phyloP scores from a whole-genome alignment of 2,329 filamentous ascomycete species.

The Cladosporium sp. region DNA sequence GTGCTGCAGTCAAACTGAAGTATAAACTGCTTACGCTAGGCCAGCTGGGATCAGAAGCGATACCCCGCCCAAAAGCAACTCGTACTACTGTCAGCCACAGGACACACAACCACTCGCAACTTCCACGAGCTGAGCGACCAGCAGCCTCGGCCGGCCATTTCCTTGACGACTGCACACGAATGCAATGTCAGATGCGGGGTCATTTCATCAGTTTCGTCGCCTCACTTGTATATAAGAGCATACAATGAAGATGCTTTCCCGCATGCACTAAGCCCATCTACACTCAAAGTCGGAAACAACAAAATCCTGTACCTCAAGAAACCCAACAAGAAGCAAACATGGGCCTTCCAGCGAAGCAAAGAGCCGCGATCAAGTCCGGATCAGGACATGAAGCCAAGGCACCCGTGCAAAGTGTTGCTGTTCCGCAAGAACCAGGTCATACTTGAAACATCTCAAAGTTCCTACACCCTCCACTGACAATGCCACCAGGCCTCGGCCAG shows the following conservation, averaged over 20 bases:
- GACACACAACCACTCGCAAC: too few species aligned
- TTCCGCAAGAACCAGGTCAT: slow-evolving; percentile 28
- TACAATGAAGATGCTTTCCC: too few species aligned
- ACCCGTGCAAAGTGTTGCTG: slow-evolving; percentile 29
- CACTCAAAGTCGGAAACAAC: not conserved
- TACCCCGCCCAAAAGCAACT: too few species aligned
- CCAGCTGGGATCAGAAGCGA: too few species aligned
- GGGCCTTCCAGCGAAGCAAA: slow-evolving; percentile 32
- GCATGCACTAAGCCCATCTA: too few species aligned
- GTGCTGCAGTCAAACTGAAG: too few species aligned
- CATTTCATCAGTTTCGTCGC: not conserved
- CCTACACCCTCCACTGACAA: slow-evolving; percentile 24
- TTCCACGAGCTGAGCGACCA: too few species aligned
- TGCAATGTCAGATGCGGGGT: not conserved
- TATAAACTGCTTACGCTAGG: too few species aligned
- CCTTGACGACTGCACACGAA: too few species aligned
- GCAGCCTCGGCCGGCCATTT: too few species aligned
- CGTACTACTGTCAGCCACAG: too few species aligned
- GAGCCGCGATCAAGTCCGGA: slow-evolving; percentile 35
- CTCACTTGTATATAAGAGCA: not conserved
- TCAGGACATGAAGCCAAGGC: slow-evolving; percentile 26
- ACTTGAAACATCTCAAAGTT: not conserved
- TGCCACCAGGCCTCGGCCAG: slow-evolving; percentile 28
- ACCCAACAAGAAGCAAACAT: slow-evolving; percentile 15
- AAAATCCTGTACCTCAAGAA: not conserved